Conservation (phyloP, 2,329 filamentous ascomycete species). For the Fusarium sp. region DNA sequence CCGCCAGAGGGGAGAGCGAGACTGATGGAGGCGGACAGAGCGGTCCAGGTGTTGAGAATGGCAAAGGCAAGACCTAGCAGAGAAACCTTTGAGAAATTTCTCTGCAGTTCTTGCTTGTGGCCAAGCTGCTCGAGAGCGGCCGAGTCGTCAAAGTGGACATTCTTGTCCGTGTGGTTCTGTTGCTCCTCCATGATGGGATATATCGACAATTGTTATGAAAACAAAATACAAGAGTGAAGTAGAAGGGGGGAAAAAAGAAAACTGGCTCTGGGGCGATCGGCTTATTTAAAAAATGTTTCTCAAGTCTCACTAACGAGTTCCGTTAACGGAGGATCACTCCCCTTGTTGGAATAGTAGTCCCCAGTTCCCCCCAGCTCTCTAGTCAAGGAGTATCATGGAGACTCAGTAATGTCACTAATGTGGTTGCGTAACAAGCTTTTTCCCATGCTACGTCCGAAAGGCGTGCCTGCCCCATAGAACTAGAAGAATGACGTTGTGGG, state of each 20-base stretch:
- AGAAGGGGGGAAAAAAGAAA: not conserved
- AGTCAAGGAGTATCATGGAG: not conserved
- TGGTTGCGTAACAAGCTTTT: slow-evolving; percentile 35
- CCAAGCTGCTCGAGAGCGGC: slow-evolving; percentile 56
- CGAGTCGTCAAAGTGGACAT: slow-evolving; percentile 46
- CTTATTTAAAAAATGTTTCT: slow-evolving; percentile 8
- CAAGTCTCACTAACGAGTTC: not conserved
- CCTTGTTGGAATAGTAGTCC: slow-evolving; percentile 21
- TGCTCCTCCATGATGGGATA: slow-evolving; percentile 31
- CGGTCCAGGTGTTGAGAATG: slow-evolving; percentile 63
- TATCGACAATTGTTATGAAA: not conserved
- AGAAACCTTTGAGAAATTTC: slow-evolving; percentile 60
- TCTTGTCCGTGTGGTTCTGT: slow-evolving; percentile 28
- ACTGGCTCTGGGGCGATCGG: not conserved
- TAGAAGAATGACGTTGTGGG: slow-evolving; percentile 33
- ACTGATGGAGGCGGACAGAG: slow-evolving; percentile 58
- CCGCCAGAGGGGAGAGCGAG: slow-evolving; percentile 75
- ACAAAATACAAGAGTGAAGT: not conserved
- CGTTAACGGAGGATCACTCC: slow-evolving; percentile 26
- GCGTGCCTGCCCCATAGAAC: not conserved
- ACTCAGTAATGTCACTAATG: slow-evolving; percentile 15
- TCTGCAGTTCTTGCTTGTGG: slow-evolving; percentile 60
- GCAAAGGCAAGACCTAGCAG: slow-evolving; percentile 61
- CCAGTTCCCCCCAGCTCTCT: not conserved
- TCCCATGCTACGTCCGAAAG: slow-evolving; percentile 5